These are phyloP conservation scores for Drechslerella dactyloides DNA, from an alignment of 2,329 filamentous ascomycete species.

Conservation along the genomic window DNA sequence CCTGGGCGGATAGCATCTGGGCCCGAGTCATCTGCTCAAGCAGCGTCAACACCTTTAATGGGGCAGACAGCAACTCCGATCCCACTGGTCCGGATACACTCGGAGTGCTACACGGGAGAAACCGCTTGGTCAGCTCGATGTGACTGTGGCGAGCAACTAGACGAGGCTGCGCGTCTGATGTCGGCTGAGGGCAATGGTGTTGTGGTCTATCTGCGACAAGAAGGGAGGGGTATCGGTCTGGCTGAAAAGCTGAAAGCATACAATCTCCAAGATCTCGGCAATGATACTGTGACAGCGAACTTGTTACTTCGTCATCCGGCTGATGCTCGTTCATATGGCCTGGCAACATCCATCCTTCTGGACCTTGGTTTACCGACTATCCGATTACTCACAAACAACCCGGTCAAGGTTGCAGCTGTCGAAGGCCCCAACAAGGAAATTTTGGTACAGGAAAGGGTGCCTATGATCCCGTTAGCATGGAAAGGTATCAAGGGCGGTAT, in stretches of 20 bases:
- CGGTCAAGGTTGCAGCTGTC: constrained; percentile 92
- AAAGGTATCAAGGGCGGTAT: constrained; percentile 81
- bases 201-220: constrained; percentile 93
- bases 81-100: constrained; percentile 91
- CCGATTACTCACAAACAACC: constrained; percentile 90
- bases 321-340: constrained; percentile 89
- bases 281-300: constrained; percentile 98
- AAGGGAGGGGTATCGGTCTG: constrained; percentile 92
- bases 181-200: constrained; percentile 75
- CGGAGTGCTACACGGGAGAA: constrained; percentile 97
- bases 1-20: constrained; percentile 74
- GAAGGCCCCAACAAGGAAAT: constrained; percentile 90
- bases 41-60: constrained; percentile 25
- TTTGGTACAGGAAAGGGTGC: constrained; percentile 83
- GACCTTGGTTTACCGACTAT: constrained; percentile 83
- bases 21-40: neutral
- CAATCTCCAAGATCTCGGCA: constrained; percentile 93
- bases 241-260: constrained; percentile 97
- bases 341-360: constrained; percentile 92
- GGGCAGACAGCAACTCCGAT: constrained; percentile 56
- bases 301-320: constrained; percentile 87
- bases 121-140: constrained; percentile 98
- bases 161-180: constrained; percentile 95
- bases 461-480: constrained; percentile 96
- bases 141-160: constrained; percentile 96